Percentiles rank a stretch among this genome's conserved stretches.
phyloP scores from a whole-genome alignment of 2,329 filamentous ascomycete genomes.

The Pleochaeta shiraiana region DNA sequence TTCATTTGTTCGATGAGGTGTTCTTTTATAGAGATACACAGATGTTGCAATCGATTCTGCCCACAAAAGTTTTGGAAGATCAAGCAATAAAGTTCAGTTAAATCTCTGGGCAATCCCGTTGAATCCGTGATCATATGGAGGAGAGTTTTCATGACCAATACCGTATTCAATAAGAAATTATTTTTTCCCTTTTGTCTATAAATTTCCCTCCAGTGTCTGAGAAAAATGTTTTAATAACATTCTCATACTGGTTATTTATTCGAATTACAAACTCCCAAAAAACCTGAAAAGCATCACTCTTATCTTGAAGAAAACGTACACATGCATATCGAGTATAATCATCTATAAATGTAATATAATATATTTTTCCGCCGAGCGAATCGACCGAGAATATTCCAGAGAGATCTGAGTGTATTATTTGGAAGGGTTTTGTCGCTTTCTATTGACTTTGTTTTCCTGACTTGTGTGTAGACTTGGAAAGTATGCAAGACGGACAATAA shows the following conservation, averaged over 20 bases:
- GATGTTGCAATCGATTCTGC: background rate
- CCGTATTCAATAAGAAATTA: background rate
- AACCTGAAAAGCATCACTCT: background rate
- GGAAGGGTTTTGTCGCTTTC: too few species aligned
- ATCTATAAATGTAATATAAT: constrained; percentile 4
- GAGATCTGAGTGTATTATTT: background rate
- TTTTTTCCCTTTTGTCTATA: background rate
- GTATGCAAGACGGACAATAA: background rate
- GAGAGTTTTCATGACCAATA: constrained; percentile 1
- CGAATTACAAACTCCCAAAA: background rate
- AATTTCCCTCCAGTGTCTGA: background rate
- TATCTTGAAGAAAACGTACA: background rate
- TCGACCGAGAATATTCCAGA: background rate
- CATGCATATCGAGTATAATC: background rate
- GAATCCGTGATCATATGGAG: background rate
- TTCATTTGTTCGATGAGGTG: background rate
- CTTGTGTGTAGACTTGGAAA: constrained; percentile 1
- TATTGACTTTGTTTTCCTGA: too few species aligned
- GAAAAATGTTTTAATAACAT: background rate
- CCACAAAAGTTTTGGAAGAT: background rate
- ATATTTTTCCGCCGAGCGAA: background rate
- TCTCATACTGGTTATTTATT: background rate
- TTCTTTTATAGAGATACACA: background rate
- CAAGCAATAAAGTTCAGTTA: background rate
- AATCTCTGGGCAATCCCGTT: background rate